These are phyloP conservation scores for Fusarium pilosicola DNA, from an alignment of 2,329 filamentous ascomycete species.

Conservation along the genomic window DNA sequence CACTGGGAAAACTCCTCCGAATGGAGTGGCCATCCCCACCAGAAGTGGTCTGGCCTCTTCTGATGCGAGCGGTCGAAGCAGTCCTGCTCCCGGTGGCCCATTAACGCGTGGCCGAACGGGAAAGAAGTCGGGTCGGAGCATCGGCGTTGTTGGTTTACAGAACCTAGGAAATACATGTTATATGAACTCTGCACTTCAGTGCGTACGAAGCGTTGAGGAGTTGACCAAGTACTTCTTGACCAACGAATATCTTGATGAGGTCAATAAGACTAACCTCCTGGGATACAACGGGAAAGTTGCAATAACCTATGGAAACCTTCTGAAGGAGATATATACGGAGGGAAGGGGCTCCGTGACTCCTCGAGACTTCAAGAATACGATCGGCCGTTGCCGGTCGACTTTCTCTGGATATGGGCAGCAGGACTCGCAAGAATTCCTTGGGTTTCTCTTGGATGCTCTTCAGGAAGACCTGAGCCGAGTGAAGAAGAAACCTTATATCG, in stretches of 20 bases:
- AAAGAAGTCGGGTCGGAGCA: constrained; percentile 74
- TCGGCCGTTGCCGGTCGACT: constrained; percentile 82
- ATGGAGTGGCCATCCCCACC: constrained; percentile 52
- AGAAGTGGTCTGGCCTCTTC: constrained; percentile 42
- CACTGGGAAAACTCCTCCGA: constrained; percentile 46
- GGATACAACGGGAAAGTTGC: constrained; percentile 88
- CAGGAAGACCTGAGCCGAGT: constrained; percentile 96
- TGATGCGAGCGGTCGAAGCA: constrained; percentile 71
- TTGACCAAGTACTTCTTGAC: constrained; percentile 90
- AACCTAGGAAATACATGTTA: constrained; percentile 99
- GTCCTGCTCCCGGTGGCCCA: constrained; percentile 67
- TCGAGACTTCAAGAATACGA: constrained; percentile 80
- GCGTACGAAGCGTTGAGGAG: constrained; percentile 92
- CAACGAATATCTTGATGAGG: constrained; percentile 77
- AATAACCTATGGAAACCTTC: constrained; percentile 79
- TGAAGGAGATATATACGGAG: constrained; percentile 82
- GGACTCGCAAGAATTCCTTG: constrained; percentile 96
- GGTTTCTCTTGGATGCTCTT: constrained; percentile 91
- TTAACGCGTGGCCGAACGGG: constrained; percentile 78
- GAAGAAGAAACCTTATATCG: constrained; percentile 94
- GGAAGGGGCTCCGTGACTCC: constrained; percentile 77
- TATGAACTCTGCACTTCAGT: constrained; percentile 98
- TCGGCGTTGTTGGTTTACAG: constrained; percentile 83
- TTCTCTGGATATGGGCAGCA: constrained; percentile 97
- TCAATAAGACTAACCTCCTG: constrained; percentile 87